Conservation (phyloP, 2,329 filamentous ascomycete species). For the Calonectria naviculata region DNA sequence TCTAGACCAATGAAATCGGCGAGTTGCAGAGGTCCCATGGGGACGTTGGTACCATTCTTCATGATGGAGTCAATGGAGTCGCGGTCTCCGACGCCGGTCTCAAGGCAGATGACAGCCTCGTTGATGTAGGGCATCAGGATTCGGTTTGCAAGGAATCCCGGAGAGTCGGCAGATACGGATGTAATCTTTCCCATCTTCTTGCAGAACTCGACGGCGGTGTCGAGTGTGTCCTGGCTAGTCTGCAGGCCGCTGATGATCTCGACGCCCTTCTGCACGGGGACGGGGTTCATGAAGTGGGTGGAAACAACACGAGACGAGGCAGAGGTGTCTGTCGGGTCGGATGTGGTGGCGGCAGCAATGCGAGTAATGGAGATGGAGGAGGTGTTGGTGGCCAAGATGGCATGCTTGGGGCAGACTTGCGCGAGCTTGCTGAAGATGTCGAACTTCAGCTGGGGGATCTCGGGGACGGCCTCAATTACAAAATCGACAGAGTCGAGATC, state of each 20-base stretch:
- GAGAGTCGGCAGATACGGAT: slow-evolving; percentile 87
- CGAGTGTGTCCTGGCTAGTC: slow-evolving; percentile 84
- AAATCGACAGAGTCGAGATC: slow-evolving; percentile 89
- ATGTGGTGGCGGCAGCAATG: slow-evolving; percentile 88
- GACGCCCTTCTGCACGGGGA: slow-evolving; percentile 95
- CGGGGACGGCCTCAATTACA: slow-evolving; percentile 96
- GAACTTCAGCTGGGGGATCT: slow-evolving; percentile 88
- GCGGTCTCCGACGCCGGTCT: slow-evolving; percentile 88
- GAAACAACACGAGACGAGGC: slow-evolving; percentile 90
- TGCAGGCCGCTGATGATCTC: slow-evolving; percentile 97
- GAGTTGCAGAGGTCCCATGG: slow-evolving; percentile 94
- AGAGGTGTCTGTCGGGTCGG: slow-evolving; percentile 81
- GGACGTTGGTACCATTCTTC: slow-evolving; percentile 99
- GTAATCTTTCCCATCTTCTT: slow-evolving; percentile 93
- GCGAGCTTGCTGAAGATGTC: slow-evolving; percentile 89
- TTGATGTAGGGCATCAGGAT: slow-evolving; percentile 99
- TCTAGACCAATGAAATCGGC: slow-evolving; percentile 98
- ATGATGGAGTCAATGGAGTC: slow-evolving; percentile 98
- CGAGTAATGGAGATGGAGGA: slow-evolving; percentile 98
- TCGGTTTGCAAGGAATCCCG: slow-evolving; percentile 94
- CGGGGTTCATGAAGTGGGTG: slow-evolving; percentile 99
- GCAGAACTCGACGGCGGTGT: slow-evolving; percentile 87
- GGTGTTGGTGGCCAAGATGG: slow-evolving; percentile 96
- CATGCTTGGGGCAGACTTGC: slow-evolving; percentile 82
- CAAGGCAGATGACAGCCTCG: slow-evolving; percentile 94